Percentiles rank a stretch among this genome's conserved stretches.
Conservation (phyloP, 2,329 filamentous ascomycete genomes). For the Penicillium sp. region DNA sequence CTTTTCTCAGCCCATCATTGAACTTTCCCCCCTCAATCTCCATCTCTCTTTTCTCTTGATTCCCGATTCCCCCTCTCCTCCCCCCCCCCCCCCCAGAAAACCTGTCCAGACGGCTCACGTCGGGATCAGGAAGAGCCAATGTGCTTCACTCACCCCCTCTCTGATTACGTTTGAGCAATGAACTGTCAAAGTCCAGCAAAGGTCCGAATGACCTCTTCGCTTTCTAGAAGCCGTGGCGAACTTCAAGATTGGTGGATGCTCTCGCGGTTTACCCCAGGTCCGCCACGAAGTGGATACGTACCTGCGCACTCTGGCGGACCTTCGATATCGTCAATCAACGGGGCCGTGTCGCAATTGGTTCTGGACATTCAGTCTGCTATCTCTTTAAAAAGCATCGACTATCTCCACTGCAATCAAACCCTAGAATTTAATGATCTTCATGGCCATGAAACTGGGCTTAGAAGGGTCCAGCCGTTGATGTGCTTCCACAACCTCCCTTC, state of each 20-base stretch:
- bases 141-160: conserved; percentile 16
- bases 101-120: conserved; percentile 17
- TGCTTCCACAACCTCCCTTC: conserved; percentile 3
- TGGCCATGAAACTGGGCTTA: conserved; percentile 12
- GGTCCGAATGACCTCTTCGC: conserved; percentile 11
- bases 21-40: no score
- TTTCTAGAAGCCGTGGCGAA: conserved; percentile 20
- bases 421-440: conserved; percentile 17
- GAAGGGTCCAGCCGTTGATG: conserved; percentile 18
- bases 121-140: conserved; percentile 13
- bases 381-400: conserved; percentile 19
- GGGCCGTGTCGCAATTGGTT: conserved; percentile 23
- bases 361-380: conserved; percentile 8
- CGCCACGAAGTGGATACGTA: conserved; percentile 19
- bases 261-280: conserved; percentile 28
- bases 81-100: conserved; percentile 6
- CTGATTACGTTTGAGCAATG: neutral
- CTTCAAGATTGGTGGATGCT: conserved; percentile 18
- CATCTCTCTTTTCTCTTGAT: no score
- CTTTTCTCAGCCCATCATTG: no score
- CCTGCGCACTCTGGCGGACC: conserved; percentile 18
- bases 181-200: conserved; percentile 11
- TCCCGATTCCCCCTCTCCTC: conserved; percentile 1
- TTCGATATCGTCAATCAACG: conserved; percentile 22
- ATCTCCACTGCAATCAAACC: conserved; percentile 11